Base-by-base conservation (phyloP, 139 green algal genomes). In the Chlorella sorokiniana region DNA sequence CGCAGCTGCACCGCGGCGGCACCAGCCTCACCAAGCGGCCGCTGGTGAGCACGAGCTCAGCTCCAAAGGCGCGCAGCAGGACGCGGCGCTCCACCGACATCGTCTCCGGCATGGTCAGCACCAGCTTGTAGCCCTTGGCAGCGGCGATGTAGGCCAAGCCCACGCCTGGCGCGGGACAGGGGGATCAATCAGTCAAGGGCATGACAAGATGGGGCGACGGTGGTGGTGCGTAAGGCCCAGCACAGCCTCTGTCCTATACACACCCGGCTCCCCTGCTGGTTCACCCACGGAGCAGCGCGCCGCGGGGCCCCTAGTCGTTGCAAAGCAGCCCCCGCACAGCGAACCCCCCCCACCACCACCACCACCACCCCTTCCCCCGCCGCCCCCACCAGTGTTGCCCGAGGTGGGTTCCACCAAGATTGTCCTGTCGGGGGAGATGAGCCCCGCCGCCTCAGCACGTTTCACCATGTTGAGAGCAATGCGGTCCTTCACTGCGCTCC, bases 81-180 rank as follows among this genome's bases (percentile, higher is more conserved):
- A 99, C 94, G 51, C 97, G 88, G 0, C 97, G 90, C 90, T 99
- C 97, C 5, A 97, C 88, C 40, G 88, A 96, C 96, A 99, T 99
- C 71, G 92, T 97, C 8, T 96, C 96, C 1, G 97, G 97, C 97
- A 99, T 99, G 59, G 97, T 99, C 22, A 99, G 90, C 41, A 98
- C 89, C 51, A 98, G 90, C 85, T 95, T 93, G 92, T 99, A 99
- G 75, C 96, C 96, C 78, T 93, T 95, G 41, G 93, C 92, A 20
- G 96, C 94, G 9, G 96, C 96, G 18, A 98, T 94, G 83, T 96
- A 99, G 2, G 96, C 96, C 64, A 99, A 90, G 5, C 94, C 96
- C 69, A 98, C 97, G 18, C 96, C 96, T 18, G 93, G 25, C 9
- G 7, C 7, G 52, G 9, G 25, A 23, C 27, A 20, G 52, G 52